Percentiles rank a stretch among this genome's conserved stretches.
These are phyloP conservation scores for Tuber microsphaerosporum DNA, from an alignment of 495 filamentous ascomycete species.

Conservation along the genomic window DNA sequence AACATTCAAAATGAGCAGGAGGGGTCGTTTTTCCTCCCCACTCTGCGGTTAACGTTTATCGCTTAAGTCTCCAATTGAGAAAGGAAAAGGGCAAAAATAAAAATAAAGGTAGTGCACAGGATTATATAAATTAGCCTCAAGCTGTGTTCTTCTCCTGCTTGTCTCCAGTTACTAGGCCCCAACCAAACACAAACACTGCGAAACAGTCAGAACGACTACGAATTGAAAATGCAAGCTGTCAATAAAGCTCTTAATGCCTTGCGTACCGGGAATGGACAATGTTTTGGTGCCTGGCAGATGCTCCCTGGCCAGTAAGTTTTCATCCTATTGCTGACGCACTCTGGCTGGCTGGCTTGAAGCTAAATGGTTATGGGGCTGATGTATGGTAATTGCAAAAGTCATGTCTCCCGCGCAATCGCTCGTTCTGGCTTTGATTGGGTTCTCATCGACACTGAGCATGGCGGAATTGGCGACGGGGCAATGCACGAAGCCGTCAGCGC, in stretches of 20 bases:
- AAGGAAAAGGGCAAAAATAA: not conserved
- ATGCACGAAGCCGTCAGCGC: constrained; percentile 81
- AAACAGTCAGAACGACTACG: not conserved
- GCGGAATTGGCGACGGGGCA: constrained; percentile 67
- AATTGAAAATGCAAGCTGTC: constrained; percentile 53
- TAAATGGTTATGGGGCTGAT: not conserved
- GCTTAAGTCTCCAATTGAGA: not conserved
- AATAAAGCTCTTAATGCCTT: constrained; percentile 59
- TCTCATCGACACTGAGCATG: constrained; percentile 69
- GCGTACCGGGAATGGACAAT: constrained; percentile 49
- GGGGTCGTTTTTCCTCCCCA: not conserved
- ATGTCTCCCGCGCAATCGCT: constrained; percentile 61
- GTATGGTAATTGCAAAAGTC: constrained; percentile 41
- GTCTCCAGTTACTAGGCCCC: not conserved
- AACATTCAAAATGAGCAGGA: not conserved
- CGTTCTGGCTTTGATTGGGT: constrained; percentile 67
- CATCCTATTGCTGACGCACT: not conserved
- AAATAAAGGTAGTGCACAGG: not conserved
- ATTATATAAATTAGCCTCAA: not conserved
- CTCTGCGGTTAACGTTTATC: not conserved
- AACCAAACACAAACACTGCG: not conserved
- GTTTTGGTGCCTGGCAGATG: constrained; percentile 68
- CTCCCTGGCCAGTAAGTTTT: constrained; percentile 52
- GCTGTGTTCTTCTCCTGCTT: not conserved
- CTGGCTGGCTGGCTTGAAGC: not conserved